Base-by-base conservation (phyloP, 2,329 filamentous ascomycete species). In the Diaporthe ampelina region DNA sequence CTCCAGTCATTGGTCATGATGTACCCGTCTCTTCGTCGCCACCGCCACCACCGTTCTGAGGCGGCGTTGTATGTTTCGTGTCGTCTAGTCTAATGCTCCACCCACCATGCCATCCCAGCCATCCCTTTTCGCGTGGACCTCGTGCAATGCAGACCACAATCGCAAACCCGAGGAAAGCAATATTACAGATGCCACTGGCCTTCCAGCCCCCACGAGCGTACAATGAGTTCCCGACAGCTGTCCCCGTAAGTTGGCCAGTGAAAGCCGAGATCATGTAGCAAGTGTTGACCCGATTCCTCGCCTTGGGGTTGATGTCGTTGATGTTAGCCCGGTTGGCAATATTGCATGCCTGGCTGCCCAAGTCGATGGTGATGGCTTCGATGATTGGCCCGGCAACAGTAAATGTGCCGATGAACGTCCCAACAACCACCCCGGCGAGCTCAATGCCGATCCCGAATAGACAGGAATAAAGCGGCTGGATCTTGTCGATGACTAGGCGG, bases 231-330 rank as follows among this genome's bases (percentile, higher is more conserved):
- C 78, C 76, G 10, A 78, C 77, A 21, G 78, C 76, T 4, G 77
- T 79, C 11, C 94, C 94, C 2, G 91, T 92, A 61, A 97, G 78
- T 84, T 97, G 94, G 0, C 94, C 94, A 37, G 89, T 91, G 79
- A 96, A 96, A 0, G 90, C 91, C 10, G 88, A 87, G 0, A 95
- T 88, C 94, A 96, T 97, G 79, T 95, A 97, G 1, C 92, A 93
- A 0, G 94, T 95, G 80, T 97, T 97, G 32, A 96, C 89, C 4
- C 94, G 84, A 82, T 95, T 97, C 6, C 93, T 84, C 0, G 92
- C 91, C 75, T 90, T 91, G 0, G 94, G 91, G 70, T 93, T 92
- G 29, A 96, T 91, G 1, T 85, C 83, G 78, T 94, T 95, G 26
- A 97, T 93, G 5, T 90, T 88, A 0, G 88, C 87, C 0, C 94